A percentile compares a stretch with the other conserved stretches of the same genome.
These are phyloP conservation scores for Naumovozyma baii DNA, from an alignment of 805 yeast species.

Conservation along the genomic window DNA sequence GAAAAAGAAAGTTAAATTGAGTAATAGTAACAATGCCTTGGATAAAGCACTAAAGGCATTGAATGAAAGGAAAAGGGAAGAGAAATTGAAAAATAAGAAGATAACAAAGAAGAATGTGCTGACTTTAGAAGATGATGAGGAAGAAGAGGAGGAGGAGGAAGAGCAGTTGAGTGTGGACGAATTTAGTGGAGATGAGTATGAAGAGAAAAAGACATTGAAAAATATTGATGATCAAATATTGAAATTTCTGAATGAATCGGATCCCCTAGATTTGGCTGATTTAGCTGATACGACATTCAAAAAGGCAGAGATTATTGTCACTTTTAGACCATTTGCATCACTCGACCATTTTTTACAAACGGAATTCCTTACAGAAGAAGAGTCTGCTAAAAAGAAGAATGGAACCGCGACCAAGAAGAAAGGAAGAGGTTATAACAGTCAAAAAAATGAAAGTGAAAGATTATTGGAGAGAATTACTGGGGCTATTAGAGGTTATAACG, in stretches of 20 bases:
- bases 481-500: conserved; percentile 79
- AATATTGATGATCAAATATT: conserved; percentile 57
- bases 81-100: conserved; percentile 20
- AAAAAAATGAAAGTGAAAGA: conserved; percentile 59
- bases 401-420: conserved; percentile 2
- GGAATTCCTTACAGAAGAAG: conserved; percentile 14
- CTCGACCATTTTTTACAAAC: conserved; percentile 48
- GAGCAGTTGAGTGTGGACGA: conserved; percentile 38
- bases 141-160: conserved; percentile 20
- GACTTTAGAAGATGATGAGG: conserved; percentile 12
- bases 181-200: conserved; percentile 27
- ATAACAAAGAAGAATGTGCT: conserved; percentile 3
- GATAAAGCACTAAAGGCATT: conserved; percentile 2
- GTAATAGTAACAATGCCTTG: neutral
- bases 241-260: conserved; percentile 70
- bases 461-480: conserved; percentile 59
- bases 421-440: conserved; percentile 33
- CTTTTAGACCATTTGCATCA: conserved; percentile 57
- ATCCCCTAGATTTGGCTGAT: conserved; percentile 67
- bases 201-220: conserved; percentile 21
- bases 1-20: neutral
- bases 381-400: conserved; percentile 20
- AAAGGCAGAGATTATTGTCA: conserved; percentile 54
- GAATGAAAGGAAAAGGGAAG: conserved; percentile 1
- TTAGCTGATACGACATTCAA: conserved; percentile 61